Base-by-base conservation (phyloP, 768 basidiomycete genomes). In the Udeniomyces megalosporus region DNA sequence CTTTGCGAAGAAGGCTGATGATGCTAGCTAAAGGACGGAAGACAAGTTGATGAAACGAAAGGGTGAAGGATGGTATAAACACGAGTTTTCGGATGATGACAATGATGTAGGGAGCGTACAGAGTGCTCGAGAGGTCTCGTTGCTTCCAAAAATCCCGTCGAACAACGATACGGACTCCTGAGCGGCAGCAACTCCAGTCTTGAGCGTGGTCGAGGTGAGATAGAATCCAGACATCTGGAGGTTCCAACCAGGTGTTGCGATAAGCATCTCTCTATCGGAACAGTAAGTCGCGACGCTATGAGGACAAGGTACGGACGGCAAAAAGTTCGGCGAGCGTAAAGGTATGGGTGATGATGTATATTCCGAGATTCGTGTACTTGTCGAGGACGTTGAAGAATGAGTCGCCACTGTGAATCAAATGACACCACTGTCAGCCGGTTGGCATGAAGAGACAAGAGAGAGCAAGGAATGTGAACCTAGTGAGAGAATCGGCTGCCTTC, bases 291-390 rank as follows among this genome's bases (percentile, higher is more conserved):
- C n/a, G 15, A 17, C 15, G 14, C 11, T 11, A 24, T 12, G 17
- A 52, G 50, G 14, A 14, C 38, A 42, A 42, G 47, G 42, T 0
- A 55, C 63, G 49, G 28, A 59, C 63, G 47, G 74, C 62, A 65
- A 75, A 76, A 15, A 76, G 69, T 55, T 76, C 75, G 35, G 71
- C 74, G 49, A 76, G 68, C 22, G 74, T 71, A 68, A 75, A 73
- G 0, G 71, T 70, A 56, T 74, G 71, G 56, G 74, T 72, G 28
- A 74, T 71, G 46, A 75, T 45, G 65, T 75, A 74, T 58, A 74
- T 71, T 11, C 74, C 74, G 3, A 74, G 65, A 47, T 75, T 72
- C 14, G 75, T 74, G 59, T 73, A 75, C 58, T 71, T 69, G 64
- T 76, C 73, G n/a, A 76, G 67, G 1, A 74, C 67, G 5, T 67